Conservation (phyloP, 345 rosid genomes). For the Dipteronia dyeriana region DNA sequence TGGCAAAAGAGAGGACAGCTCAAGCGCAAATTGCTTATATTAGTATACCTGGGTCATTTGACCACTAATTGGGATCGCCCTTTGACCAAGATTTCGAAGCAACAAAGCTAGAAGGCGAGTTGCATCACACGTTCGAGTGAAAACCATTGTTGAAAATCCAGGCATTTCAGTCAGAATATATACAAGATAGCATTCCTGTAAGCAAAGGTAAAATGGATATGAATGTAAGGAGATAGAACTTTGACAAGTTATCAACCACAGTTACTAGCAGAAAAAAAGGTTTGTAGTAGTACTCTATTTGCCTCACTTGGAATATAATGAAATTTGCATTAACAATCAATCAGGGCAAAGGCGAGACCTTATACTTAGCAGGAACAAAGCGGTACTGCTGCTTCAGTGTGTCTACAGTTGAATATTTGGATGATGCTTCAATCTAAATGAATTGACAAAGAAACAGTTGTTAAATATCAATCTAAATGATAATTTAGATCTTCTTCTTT, state of each 20-base stretch:
- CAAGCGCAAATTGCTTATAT: neutral
- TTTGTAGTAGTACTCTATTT: neutral
- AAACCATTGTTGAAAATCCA: conserved; percentile 83
- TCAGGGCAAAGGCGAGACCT: conserved; percentile 47
- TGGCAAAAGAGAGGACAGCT: neutral
- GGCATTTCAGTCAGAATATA: conserved; percentile 72
- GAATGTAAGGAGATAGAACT: neutral
- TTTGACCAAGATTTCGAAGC: conserved; percentile 85
- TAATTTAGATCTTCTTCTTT: neutral
- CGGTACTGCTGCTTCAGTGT: conserved; percentile 82
- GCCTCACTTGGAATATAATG: neutral
- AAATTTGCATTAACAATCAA: neutral
- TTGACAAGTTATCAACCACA: neutral
- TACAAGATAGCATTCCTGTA: conserved; percentile 93
- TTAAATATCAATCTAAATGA: conserved; percentile 14
- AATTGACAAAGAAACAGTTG: conserved; percentile 15
- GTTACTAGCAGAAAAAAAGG: neutral
- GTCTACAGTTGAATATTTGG: conserved; percentile 92
- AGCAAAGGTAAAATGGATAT: conserved; percentile 15
- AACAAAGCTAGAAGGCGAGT: conserved; percentile 70
- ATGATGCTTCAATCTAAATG: conserved; percentile 85
- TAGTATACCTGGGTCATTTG: conserved; percentile 87
- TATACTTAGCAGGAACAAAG: conserved; percentile 78
- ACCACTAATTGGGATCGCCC: conserved; percentile 96
- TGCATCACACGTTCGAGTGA: conserved; percentile 90